A percentile compares a stretch with the other conserved stretches of the same genome.
These are phyloP conservation scores for Wickerhamomyces silvicola DNA, from an alignment of 805 yeast species.

Conservation along the genomic window DNA sequence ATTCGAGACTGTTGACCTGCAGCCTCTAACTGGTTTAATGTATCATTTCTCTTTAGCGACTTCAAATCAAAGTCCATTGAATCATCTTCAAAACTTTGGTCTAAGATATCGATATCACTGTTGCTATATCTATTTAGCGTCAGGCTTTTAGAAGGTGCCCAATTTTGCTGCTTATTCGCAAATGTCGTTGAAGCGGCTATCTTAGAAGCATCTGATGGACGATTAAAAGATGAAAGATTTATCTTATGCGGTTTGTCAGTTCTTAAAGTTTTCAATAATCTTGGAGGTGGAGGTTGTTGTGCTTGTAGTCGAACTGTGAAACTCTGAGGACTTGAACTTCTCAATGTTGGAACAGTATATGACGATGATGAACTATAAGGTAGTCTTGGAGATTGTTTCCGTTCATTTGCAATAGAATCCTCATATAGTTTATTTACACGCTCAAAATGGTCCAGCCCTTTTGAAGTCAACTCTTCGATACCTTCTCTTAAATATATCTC, in stretches of 20 bases:
- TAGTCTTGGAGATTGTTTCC: neutral
- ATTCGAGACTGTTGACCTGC: slow-evolving; percentile 14
- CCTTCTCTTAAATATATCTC: slow-evolving; percentile 34
- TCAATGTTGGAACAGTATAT: slow-evolving; percentile 18
- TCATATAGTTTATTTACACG: slow-evolving; percentile 23
- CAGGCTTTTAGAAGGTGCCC: slow-evolving; percentile 20
- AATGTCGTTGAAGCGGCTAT: too few relatives aligned
- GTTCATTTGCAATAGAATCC: slow-evolving; percentile 5
- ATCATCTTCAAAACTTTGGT: slow-evolving; percentile 20
- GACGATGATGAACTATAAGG: slow-evolving; percentile 5
- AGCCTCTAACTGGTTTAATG: slow-evolving; percentile 21
- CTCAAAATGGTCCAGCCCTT: slow-evolving; percentile 32
- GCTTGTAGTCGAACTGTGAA: slow-evolving; percentile 18
- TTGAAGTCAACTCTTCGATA: slow-evolving; percentile 15
- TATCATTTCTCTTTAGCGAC: slow-evolving; percentile 16
- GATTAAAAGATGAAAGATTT: too few relatives aligned
- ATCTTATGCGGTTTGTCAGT: slow-evolving; percentile 16
- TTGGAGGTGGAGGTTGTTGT: slow-evolving; percentile 14
- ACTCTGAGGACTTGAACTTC: slow-evolving; percentile 19
- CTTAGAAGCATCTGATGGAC: slow-evolving; percentile 19
- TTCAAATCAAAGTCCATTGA: slow-evolving; percentile 14
- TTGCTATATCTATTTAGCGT: slow-evolving; percentile 6
- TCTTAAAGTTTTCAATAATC: slow-evolving; percentile 30
- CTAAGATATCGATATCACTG: slow-evolving; percentile 16
- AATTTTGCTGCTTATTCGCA: too few relatives aligned